A percentile compares a stretch with the other conserved stretches of the same genome.
Conservation (phyloP, 495 filamentous ascomycete species). For the Xylaria flabelliformis region DNA sequence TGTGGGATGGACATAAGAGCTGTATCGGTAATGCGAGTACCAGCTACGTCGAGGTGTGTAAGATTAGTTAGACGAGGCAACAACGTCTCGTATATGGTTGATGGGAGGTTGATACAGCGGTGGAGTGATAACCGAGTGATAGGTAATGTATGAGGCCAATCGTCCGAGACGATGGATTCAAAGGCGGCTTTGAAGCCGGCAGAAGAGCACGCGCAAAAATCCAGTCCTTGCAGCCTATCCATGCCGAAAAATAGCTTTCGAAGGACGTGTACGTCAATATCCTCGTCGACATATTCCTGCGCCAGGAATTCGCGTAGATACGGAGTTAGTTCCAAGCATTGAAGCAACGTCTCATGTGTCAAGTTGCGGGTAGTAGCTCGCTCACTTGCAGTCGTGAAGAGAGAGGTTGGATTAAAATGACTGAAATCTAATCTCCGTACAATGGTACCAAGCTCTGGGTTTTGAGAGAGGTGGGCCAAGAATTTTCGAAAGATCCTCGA, state of each 20-base stretch:
- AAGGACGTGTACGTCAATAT: constrained; percentile 72
- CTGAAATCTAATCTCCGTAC: constrained; percentile 86
- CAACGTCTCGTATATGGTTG: constrained; percentile 71
- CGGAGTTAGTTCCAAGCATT: constrained; percentile 77
- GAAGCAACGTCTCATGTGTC: constrained; percentile 75
- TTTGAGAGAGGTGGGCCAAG: constrained; percentile 68
- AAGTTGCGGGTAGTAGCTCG: constrained; percentile 81
- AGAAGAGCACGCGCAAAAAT: constrained; percentile 83
- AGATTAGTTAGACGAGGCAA: constrained; percentile 72
- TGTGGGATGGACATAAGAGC: constrained; percentile 75
- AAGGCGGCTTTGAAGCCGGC: constrained; percentile 69
- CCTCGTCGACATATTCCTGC: constrained; percentile 85
- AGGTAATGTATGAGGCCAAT: constrained; percentile 59
- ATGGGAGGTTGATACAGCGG: constrained; percentile 77
- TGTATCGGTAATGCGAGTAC: constrained; percentile 77
- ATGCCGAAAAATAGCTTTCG: constrained; percentile 77
- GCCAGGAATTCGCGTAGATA: constrained; percentile 81
- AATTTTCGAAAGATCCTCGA: constrained; percentile 88
- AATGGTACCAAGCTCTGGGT: constrained; percentile 76
- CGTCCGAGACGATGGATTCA: constrained; percentile 42
- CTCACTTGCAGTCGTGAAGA: constrained; percentile 81
- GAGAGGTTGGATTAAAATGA: constrained; percentile 83
- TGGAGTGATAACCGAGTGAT: constrained; percentile 78
- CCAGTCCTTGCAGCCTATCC: constrained; percentile 71
- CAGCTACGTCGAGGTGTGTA: constrained; percentile 81